Evolutionary conservation across 2,329 filamentous ascomycete genomes (phyloP), one percentile per base, ranked within the genome.

Genomic region (Peltaster fructicola): DNA sequence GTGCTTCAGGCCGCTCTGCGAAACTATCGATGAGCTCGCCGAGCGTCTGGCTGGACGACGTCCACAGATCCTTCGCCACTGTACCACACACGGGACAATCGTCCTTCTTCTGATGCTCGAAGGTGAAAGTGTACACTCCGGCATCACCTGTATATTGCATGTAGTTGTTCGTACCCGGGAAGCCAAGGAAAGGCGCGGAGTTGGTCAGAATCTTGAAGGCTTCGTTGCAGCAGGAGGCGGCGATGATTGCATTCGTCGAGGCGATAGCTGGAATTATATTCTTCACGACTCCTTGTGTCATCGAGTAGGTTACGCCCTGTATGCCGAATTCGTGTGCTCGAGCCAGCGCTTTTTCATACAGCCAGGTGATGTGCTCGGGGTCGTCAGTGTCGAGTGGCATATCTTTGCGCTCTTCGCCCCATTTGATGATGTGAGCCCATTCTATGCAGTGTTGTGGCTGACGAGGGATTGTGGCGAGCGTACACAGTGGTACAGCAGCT

Each of bases 61-160:
- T 67, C 3, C 65, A 55, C 8, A 95, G 60, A 14, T 75, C 73
- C 25, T 80, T 75, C 4, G 88, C 72, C 30, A 80, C 55, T 26
- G 80, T 77, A 10, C 85, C 84, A 45, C 88, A 98, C 5, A 95
- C 88, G 3, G 88, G 82, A 37, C 88, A 98, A 51, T 95, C 88
- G 9, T 75, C 66, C 51, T 93, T 95, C 58, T 78, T 80, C 54
- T 93, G 76, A 43, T 92, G 82, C 43, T 82, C 74, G 50, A 95
- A 98, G 0, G 88, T 98, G 52, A 92, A 93, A 0, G 88, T 98
- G 57, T 98, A 98, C 37, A 98, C 76, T 37, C 77, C 68, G 44
- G 91, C 85, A 44, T 95, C 84, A 22, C 90, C 88, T 8, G 81
- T 92, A 52, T 98, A 98, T 79, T 93, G 92, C 84, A 95, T 95